Evolutionary conservation across 2,329 filamentous ascomycete species (phyloP).

Genomic region (Colletotrichum orchidophilum): DNA sequence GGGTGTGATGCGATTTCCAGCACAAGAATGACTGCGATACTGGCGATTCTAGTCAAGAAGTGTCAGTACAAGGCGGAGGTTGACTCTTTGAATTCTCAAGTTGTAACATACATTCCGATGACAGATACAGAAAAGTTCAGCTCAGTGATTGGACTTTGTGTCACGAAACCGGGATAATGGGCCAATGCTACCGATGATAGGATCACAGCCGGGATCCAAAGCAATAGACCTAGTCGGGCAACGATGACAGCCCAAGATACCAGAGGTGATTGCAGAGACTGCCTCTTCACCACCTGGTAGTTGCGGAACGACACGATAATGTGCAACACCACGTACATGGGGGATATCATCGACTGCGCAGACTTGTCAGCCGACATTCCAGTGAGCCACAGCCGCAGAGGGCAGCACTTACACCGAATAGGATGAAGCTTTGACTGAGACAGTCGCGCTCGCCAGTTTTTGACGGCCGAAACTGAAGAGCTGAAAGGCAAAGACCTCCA

Average conservation of each 20-base stretch:
- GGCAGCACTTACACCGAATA: conserved; percentile 28
- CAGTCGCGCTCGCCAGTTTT: conserved; percentile 24
- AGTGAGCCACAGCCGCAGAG: no score
- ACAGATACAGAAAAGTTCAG: conserved; percentile 39
- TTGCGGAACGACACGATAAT: conserved; percentile 39
- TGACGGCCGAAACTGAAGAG: conserved; percentile 31
- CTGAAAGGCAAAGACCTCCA: conserved; percentile 30
- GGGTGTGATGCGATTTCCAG: conserved; percentile 36
- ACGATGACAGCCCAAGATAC: conserved; percentile 43
- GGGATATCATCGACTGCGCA: conserved; percentile 40
- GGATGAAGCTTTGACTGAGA: conserved; percentile 34
- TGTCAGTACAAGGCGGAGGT: not conserved
- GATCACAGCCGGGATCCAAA: conserved; percentile 42
- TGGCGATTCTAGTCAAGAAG: not conserved
- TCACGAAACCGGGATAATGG: conserved; percentile 33
- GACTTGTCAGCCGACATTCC: not conserved
- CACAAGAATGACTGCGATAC: conserved; percentile 34
- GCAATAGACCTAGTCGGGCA: conserved; percentile 38
- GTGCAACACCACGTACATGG: conserved; percentile 44
- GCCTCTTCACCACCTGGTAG: conserved; percentile 35
- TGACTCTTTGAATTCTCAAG: not conserved
- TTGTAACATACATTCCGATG: conserved; percentile 37
- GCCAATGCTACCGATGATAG: conserved; percentile 39
- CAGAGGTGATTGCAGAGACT: conserved; percentile 40
- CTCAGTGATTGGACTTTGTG: conserved; percentile 35